Evolutionary conservation across 2,329 filamentous ascomycete genomes (phyloP).

Genomic region (Epichloe glyceriae): DNA sequence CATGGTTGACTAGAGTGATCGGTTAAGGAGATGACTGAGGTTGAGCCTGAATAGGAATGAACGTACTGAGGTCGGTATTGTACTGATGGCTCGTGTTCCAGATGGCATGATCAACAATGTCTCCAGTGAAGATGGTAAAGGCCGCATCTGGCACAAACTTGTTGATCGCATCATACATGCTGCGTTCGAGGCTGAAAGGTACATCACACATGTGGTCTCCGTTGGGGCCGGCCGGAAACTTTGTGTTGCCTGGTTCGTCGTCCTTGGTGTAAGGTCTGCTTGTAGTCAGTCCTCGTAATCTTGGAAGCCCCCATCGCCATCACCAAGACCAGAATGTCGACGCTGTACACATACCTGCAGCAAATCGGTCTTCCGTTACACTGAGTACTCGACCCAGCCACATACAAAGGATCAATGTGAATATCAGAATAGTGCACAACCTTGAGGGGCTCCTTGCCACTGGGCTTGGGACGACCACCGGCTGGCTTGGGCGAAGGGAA

Average conservation of each 20-base stretch:
- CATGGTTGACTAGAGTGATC: slow-evolving; percentile 23
- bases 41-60: too few relatives aligned
- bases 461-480: slow-evolving; percentile 24
- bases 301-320: too few relatives aligned
- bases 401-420: slow-evolving; percentile 44
- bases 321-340: too few relatives aligned
- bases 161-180: slow-evolving; percentile 40
- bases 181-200: slow-evolving; percentile 36
- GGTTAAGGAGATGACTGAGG: slow-evolving; percentile 17
- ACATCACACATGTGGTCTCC: slow-evolving; percentile 42
- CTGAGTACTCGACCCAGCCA: slow-evolving; percentile 36
- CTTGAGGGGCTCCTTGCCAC: slow-evolving; percentile 33
- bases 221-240: slow-evolving; percentile 35
- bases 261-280: slow-evolving; percentile 29
- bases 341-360: slow-evolving; percentile 29
- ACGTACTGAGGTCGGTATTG: slow-evolving; percentile 19
- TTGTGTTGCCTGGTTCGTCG: slow-evolving; percentile 34
- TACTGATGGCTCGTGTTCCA: slow-evolving; percentile 29
- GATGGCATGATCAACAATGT: slow-evolving; percentile 40
- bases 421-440: slow-evolving; percentile 49
- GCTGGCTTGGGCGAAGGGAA: slow-evolving; percentile 30
- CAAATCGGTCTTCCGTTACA: slow-evolving; percentile 45
- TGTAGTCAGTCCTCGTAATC: slow-evolving; percentile 2
- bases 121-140: slow-evolving; percentile 47
- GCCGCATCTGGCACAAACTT: slow-evolving; percentile 30